Conservation (phyloP, 2,329 filamentous ascomycete genomes). For the Escovopsis sp. region DNA sequence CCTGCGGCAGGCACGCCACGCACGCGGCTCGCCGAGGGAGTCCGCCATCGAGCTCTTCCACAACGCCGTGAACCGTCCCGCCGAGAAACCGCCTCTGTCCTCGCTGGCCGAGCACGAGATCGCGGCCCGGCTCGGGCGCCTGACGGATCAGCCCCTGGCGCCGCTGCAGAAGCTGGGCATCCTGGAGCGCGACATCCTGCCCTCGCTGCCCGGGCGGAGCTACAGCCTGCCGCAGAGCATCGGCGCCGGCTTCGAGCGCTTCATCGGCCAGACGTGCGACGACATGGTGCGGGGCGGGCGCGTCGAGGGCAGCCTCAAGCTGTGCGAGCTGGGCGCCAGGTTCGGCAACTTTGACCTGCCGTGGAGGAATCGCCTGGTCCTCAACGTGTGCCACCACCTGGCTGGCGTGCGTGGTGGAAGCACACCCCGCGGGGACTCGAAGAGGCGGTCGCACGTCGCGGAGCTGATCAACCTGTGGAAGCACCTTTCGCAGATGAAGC, state of each 20-base stretch:
- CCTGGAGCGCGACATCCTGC: conserved; percentile 16
- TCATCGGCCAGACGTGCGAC: conserved; percentile 10
- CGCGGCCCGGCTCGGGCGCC: conserved; percentile 14
- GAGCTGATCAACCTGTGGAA: conserved; percentile 22
- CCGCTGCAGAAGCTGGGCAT: conserved; percentile 9
- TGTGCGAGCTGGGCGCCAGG: conserved; percentile 12
- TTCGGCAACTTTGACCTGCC: conserved; percentile 15
- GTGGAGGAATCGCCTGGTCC: conserved; percentile 15
- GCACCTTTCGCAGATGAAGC: conserved; percentile 20
- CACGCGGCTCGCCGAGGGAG: conserved; percentile 6
- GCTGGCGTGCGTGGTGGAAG: background rate
- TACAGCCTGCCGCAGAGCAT: conserved; percentile 16
- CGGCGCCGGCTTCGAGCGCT: conserved; percentile 9
- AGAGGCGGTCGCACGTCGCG: conserved; percentile 7
- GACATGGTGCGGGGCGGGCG: conserved; percentile 8
- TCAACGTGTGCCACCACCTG: conserved; percentile 17
- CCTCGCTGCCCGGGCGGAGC: conserved; percentile 12
- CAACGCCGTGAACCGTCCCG: conserved; percentile 14
- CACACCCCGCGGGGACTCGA: too few species aligned
- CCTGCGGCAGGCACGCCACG: too few species aligned
- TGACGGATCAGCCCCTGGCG: conserved; percentile 7
- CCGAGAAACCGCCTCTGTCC: conserved; percentile 1
- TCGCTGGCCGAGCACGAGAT: conserved; percentile 15
- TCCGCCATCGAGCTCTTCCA: conserved; percentile 20
- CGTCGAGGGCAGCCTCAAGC: conserved; percentile 8